Percentiles rank a stretch among this genome's conserved stretches.
phyloP scores from a whole-genome alignment of 768 basidiomycete species.

The Mycena vulgaris region DNA sequence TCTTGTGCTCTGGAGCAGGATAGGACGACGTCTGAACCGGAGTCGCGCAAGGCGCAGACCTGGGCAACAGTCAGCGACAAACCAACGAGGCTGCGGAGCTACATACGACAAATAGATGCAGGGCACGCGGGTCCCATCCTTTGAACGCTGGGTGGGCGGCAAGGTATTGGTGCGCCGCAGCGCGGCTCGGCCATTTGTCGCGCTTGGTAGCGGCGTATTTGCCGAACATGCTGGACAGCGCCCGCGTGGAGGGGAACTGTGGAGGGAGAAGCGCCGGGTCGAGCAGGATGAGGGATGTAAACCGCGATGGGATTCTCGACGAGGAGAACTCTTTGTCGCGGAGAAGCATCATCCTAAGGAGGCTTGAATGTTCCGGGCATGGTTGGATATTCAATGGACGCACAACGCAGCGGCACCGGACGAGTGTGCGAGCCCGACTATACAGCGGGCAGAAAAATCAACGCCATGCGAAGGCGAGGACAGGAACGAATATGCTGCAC shows the following conservation, averaged over 20 bases:
- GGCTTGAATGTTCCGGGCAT: not conserved
- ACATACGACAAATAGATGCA: constrained; percentile 18
- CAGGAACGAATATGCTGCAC: constrained; percentile 24
- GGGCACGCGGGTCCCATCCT: constrained; percentile 22
- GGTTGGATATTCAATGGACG: not conserved
- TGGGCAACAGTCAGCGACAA: not conserved
- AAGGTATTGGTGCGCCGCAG: constrained; percentile 17
- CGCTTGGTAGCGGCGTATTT: constrained; percentile 20
- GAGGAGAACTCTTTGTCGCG: constrained; percentile 22
- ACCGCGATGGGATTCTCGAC: not conserved
- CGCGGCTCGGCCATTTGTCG: constrained; percentile 23
- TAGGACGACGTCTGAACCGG: constrained; percentile 16
- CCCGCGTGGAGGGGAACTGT: constrained; percentile 18
- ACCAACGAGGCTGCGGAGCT: not conserved
- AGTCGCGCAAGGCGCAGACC: constrained; percentile 26
- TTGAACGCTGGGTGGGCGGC: constrained; percentile 25
- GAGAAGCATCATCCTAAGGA: constrained; percentile 25
- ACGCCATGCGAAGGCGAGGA: constrained; percentile 10
- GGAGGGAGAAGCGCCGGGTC: constrained; percentile 30
- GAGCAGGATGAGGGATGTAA: constrained; percentile 17
- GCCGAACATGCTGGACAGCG: constrained; percentile 16
- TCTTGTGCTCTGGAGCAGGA: constrained; percentile 25
- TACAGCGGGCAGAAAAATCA: constrained; percentile 6
- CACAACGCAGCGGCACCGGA: constrained; percentile 22
- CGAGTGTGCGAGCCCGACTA: constrained; percentile 29